Conservation (phyloP, 306 rosid species). For the Fragaria iinumae region DNA sequence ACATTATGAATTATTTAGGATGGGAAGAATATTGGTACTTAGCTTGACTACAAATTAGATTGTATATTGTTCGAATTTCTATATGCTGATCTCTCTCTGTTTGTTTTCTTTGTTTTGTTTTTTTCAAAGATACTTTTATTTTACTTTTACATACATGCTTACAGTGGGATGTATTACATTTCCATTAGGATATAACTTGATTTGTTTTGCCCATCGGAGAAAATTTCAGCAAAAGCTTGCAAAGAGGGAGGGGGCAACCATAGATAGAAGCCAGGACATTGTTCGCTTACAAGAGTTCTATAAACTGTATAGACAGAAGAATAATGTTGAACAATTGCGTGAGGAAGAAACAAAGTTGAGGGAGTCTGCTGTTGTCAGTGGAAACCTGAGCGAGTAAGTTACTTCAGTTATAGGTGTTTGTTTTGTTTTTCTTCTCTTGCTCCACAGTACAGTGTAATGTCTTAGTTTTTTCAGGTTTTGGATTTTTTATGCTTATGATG, state of each 20-base stretch:
- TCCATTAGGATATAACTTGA: slow-evolving; percentile 17
- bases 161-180: background rate
- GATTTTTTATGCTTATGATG: background rate
- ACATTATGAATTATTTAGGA: background rate
- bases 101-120: background rate
- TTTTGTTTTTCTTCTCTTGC: slow-evolving; percentile 5
- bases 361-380: slow-evolving; percentile 83
- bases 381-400: slow-evolving; percentile 89
- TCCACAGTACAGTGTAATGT: background rate
- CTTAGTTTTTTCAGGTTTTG: background rate
- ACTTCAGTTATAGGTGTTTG: background rate
- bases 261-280: slow-evolving; percentile 87
- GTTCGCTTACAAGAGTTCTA: slow-evolving; percentile 79
- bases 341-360: slow-evolving; percentile 83
- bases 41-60: background rate
- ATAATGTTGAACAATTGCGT: slow-evolving; percentile 69
- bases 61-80: background rate
- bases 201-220: slow-evolving; percentile 23
- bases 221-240: slow-evolving; percentile 86
- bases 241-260: slow-evolving; percentile 71
- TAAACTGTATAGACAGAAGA: slow-evolving; percentile 64
- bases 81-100: background rate
- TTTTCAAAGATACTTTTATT: background rate
- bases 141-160: background rate
- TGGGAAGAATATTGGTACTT: background rate